Evolutionary conservation across 768 basidiomycete genomes (phyloP), one percentile per base, ranked within the genome.

Genomic region (Trametes cubensis): DNA sequence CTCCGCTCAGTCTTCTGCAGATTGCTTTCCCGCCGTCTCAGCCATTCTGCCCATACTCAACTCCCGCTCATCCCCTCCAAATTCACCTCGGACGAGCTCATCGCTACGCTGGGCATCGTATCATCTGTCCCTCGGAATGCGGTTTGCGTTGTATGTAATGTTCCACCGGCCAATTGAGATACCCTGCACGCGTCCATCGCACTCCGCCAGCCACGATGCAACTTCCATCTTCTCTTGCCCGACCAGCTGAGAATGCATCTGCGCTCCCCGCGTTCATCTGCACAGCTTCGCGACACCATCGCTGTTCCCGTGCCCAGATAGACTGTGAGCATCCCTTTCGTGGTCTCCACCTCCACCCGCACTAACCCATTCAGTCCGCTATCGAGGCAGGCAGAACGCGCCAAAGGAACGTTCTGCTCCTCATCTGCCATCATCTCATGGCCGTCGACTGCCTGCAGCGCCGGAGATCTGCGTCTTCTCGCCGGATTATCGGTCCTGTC

Each of bases 381-480:
- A 55, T 57, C 61, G 49, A 62, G 49, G 23, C 28, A n/a, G 40
- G 8, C 8, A 61, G 45, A 55, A 61, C n/a, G 17, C 40, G 21
- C 26, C 38, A 18, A 38, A 40, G 30, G 58, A 52, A 52, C 42
- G 25, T 59, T 49, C 41, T 21, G 17, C 21, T 23, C 10, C 40
- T 39, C 58, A 53, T 45, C 48, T 34, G 17, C 46, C 45, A 39
- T 62, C 55, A 50, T 56, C 48, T 25, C 26, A n/a, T 2, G 8
- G 14, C 25, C 28, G 20, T 21, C 55, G 41, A 39, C 49, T 26
- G 47, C 17, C 55, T 34, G 40, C 40, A 42, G 15, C 49, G 55
- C 55, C 52, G 52, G 55, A 42, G 61, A 62, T 62, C 50, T 58
- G 55, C 61, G 55, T 53, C 61, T 45, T 50, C 30, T 46, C 42